Evolutionary conservation across 139 green algal species (phyloP).

Genomic region (Haematococcus lacustris): DNA sequence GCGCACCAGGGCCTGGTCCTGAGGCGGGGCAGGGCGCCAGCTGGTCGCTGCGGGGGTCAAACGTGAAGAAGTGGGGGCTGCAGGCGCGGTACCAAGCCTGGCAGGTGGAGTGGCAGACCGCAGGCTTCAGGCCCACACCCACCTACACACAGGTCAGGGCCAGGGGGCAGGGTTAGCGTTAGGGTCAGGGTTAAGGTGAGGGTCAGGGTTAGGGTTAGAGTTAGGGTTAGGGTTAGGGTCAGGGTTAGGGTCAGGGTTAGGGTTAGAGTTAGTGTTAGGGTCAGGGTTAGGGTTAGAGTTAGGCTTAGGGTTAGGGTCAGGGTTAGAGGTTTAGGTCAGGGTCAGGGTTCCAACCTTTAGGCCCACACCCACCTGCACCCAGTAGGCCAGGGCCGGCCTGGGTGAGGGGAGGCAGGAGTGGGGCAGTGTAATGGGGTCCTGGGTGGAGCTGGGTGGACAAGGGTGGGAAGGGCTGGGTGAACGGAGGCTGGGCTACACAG

Average conservation of each 20-base stretch:
- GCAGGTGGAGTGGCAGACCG: conserved; percentile 11
- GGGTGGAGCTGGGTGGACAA: no score
- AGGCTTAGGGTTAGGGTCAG: no score
- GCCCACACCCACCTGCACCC: no score
- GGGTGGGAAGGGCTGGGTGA: no score
- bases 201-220: neutral
- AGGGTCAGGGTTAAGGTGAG: neutral
- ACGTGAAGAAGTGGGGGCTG: conserved; percentile 13
- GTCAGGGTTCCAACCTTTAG: neutral
- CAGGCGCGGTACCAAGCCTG: conserved; percentile 10
- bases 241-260: no score
- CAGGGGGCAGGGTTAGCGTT: neutral
- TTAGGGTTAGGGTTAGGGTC: neutral
- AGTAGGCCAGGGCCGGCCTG: no score
- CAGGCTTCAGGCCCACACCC: conserved; percentile 12
- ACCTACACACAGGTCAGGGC: conserved; percentile 4
- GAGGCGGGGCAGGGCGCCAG: neutral
- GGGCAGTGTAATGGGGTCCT: no score
- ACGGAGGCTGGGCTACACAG: no score
- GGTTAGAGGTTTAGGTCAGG: neutral
- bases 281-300: no score
- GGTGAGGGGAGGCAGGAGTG: no score
- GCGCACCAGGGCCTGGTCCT: neutral
- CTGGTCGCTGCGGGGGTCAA: neutral
- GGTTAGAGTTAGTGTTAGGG: no score